Percentiles rank a stretch among this genome's conserved stretches.
Conservation (phyloP, 495 filamentous ascomycete species). For the Aspergillus homomorphus region DNA sequence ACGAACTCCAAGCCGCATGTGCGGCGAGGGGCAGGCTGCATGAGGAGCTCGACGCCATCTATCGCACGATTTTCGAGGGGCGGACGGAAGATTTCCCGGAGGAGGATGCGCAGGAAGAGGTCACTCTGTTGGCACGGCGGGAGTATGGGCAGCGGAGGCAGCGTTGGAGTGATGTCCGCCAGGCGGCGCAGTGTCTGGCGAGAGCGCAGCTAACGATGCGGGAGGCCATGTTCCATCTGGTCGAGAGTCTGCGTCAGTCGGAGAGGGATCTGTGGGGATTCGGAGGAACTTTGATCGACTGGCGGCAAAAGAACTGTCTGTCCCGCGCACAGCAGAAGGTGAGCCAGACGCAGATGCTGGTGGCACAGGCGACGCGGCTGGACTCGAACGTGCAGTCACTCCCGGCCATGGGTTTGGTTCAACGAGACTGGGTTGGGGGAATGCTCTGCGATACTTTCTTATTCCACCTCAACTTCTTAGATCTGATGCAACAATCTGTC, state of each 20-base stretch:
- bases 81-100: constrained; percentile 6
- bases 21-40: background rate
- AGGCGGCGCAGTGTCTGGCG: constrained; percentile 4
- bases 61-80: constrained; percentile 1
- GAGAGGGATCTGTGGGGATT: constrained; percentile 3
- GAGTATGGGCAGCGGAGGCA: background rate
- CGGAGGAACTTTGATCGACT: constrained; percentile 3
- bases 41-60: constrained; percentile 5
- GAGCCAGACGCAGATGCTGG: constrained; percentile 5
- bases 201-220: background rate
- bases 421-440: constrained; percentile 1
- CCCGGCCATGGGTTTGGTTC: constrained; percentile 2
- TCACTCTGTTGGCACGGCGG: background rate
- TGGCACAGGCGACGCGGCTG: background rate
- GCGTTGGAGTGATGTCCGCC: background rate
- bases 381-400: background rate
- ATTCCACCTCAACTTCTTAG: background rate
- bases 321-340: constrained; percentile 8
- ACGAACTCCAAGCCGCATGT: background rate
- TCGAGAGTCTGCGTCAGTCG: background rate
- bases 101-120: constrained; percentile 7
- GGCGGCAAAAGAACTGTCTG: background rate
- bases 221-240: background rate
- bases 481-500: constrained; percentile 1
- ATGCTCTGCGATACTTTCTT: constrained; percentile 6